These are phyloP conservation scores for Drechslerella coelobrocha DNA, from an alignment of 2,329 filamentous ascomycete species.

Conservation along the genomic window DNA sequence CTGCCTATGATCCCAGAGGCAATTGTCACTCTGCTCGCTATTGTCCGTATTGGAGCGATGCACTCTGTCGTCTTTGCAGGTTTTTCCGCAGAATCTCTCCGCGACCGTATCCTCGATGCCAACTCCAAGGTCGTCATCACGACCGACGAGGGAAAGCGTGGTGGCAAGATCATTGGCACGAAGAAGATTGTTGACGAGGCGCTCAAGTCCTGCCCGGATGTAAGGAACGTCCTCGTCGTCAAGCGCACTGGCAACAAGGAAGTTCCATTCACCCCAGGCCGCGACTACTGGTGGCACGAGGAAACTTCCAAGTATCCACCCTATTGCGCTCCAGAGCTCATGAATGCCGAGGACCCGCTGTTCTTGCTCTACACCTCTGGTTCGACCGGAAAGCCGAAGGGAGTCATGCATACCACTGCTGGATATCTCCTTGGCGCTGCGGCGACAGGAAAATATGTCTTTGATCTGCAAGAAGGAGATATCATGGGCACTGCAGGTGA, in stretches of 20 bases:
- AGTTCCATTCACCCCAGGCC: slow-evolving; percentile 84
- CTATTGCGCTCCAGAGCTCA: slow-evolving; percentile 85
- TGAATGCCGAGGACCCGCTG: slow-evolving; percentile 93
- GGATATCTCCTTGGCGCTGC: slow-evolving; percentile 95
- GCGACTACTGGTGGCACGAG: slow-evolving; percentile 98
- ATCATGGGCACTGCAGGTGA: slow-evolving; percentile 97
- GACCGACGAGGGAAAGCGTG: slow-evolving; percentile 95
- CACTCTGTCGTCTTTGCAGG: slow-evolving; percentile 98
- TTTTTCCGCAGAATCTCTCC: slow-evolving; percentile 94
- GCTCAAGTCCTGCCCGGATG: slow-evolving; percentile 90
- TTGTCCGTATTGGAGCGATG: slow-evolving; percentile 87
- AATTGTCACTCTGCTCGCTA: slow-evolving; percentile 86
- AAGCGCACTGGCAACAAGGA: slow-evolving; percentile 87
- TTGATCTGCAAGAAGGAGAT: slow-evolving; percentile 94
- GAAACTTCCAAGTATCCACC: slow-evolving; percentile 95
- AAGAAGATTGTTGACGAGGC: slow-evolving; percentile 99
- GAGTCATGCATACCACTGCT: slow-evolving; percentile 95
- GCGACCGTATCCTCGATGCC: slow-evolving; percentile 91
- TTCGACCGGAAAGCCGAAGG: slow-evolving; percentile 98
- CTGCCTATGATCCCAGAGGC: slow-evolving; percentile 99
- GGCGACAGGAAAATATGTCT: slow-evolving; percentile 95
- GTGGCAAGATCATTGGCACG: slow-evolving; percentile 94
- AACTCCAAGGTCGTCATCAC: slow-evolving; percentile 94
- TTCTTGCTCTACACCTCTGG: slow-evolving; percentile 98
- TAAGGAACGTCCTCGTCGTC: slow-evolving; percentile 85